Conservation (phyloP, 306 rosid species). For the Begonia fuchsioides region DNA sequence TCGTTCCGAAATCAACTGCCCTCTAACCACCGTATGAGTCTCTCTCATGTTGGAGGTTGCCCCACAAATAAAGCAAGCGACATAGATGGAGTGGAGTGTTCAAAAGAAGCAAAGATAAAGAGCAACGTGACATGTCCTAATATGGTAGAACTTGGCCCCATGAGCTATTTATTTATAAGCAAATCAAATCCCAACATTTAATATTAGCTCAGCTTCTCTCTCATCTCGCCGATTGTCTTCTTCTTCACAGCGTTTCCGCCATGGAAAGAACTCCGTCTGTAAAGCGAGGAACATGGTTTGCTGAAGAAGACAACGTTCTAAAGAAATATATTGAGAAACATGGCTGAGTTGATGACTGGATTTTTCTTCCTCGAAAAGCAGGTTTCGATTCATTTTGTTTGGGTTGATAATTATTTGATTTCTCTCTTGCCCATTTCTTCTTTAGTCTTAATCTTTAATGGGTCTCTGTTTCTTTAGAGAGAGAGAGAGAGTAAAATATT, state of each 20-base stretch:
- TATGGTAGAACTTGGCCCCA: no score
- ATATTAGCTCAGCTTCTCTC: neutral
- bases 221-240: neutral
- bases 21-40: no score
- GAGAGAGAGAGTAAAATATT: no score
- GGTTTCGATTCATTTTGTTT: slow-evolving; percentile 14
- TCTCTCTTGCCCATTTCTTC: neutral
- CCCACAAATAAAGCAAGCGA: no score
- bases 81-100: no score
- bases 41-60: no score
- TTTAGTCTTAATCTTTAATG: neutral
- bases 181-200: no score
- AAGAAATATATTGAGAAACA: slow-evolving; percentile 29
- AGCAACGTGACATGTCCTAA: no score
- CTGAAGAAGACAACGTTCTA: slow-evolving; percentile 62
- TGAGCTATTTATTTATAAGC: no score
- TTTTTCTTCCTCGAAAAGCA: slow-evolving; percentile 52
- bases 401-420: neutral
- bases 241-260: neutral
- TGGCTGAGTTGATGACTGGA: slow-evolving; percentile 44
- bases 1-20: no score
- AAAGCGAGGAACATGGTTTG: slow-evolving; percentile 78
- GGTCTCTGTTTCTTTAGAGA: no score
- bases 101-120: no score
- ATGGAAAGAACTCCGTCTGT: slow-evolving; percentile 83